Evolutionary conservation across 371 early-diverging fungal genomes (phyloP).

Genomic region (Actinomucor elegans): DNA sequence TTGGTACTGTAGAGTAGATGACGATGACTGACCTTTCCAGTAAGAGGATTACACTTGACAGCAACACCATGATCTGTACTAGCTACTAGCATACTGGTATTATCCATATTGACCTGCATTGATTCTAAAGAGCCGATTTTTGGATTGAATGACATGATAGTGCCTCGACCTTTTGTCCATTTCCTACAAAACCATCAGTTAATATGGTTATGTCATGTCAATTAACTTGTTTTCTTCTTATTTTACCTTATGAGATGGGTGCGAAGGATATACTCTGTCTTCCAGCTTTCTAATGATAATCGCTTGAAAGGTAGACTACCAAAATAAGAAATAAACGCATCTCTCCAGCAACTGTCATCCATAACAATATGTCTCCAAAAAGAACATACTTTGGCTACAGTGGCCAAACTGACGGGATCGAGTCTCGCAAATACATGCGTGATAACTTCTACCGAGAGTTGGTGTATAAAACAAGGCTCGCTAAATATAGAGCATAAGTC

Average conservation of each 20-base stretch:
- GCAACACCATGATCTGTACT: conserved; percentile 43
- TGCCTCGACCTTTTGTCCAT: conserved; percentile 50
- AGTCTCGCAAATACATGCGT: conserved; percentile 48
- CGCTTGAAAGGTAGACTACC: conserved; percentile 44
- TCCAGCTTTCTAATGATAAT: conserved; percentile 45
- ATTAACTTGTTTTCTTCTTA: not conserved
- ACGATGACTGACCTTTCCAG: conserved; percentile 42
- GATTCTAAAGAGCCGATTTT: conserved; percentile 41
- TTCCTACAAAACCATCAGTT: conserved; percentile 32
- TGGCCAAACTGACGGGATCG: conserved; percentile 40
- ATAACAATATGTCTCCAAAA: conserved; percentile 49
- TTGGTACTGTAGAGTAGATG: conserved; percentile 40
- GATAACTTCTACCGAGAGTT: conserved; percentile 45
- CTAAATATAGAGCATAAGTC: conserved; percentile 9
- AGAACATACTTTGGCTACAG: conserved; percentile 40
- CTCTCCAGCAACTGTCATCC: conserved; percentile 50
- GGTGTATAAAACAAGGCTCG: conserved; percentile 37
- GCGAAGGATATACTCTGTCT: conserved; percentile 49
- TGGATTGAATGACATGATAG: conserved; percentile 40
- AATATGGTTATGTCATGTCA: too few relatives aligned
- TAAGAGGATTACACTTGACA: conserved; percentile 41
- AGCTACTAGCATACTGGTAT: conserved; percentile 35
- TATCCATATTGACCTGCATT: conserved; percentile 41
- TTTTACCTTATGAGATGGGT: conserved; percentile 44
- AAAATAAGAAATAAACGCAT: conserved; percentile 50